Evolutionary conservation across 805 yeast genomes (phyloP).

Genomic region (Candida krabiensis): DNA sequence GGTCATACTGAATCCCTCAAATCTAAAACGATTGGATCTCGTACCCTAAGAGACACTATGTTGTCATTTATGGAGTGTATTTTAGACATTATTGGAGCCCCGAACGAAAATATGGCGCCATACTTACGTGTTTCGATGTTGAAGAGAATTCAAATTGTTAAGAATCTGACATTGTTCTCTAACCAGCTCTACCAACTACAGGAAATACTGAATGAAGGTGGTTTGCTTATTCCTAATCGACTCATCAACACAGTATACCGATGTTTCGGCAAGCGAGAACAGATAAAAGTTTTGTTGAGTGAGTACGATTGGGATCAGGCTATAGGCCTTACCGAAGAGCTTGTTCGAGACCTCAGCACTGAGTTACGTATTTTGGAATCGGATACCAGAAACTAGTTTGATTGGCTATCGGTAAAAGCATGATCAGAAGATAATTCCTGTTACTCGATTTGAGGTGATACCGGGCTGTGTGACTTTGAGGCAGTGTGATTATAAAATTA

Average conservation of each 20-base stretch:
- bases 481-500: too few relatives aligned
- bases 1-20: conserved; percentile 15
- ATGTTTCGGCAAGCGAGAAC: conserved; percentile 18
- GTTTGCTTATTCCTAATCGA: conserved; percentile 4
- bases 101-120: conserved; percentile 26
- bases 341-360: conserved; percentile 5
- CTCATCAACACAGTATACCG: conserved; percentile 10
- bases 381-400: too few relatives aligned
- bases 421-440: too few relatives aligned
- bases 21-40: neutral
- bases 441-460: too few relatives aligned
- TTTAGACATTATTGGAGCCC: conserved; percentile 18
- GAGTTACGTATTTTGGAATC: conserved; percentile 7
- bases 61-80: conserved; percentile 26
- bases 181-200: conserved; percentile 13
- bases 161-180: conserved; percentile 22
- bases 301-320: conserved; percentile 13
- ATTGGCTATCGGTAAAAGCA: too few relatives aligned
- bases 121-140: conserved; percentile 21
- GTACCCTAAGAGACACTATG: conserved; percentile 20
- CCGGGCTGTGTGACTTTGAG: too few relatives aligned
- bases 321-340: conserved; percentile 5
- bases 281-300: conserved; percentile 6
- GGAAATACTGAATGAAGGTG: conserved; percentile 5
- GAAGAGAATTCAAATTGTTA: conserved; percentile 21